Base-by-base conservation (phyloP, 75 land plant species). In the Larix kaempferi region DNA sequence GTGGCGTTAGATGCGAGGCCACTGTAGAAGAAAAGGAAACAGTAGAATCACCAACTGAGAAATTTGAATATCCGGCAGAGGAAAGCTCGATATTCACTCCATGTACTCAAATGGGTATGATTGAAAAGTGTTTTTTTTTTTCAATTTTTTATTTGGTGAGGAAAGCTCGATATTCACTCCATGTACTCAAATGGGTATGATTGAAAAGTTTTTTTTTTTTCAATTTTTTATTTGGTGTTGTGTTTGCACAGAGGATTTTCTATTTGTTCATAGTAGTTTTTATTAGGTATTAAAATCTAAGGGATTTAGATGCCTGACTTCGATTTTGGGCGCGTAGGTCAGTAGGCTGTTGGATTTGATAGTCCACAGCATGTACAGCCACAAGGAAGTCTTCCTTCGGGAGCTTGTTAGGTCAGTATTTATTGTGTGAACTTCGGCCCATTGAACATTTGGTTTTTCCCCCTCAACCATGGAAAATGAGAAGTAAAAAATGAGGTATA, bases 361-460 rank as follows among this genome's bases (percentile, higher is more conserved):
- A 35, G 99, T 96, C 21, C 91, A 96, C 79, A 96, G 99, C 80
- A 77, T 96, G 25, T 96, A 96, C 82, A 96, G 99, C 78, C 98
- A 96, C 87, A 94, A 95, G 84, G 99, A 96, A 82, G 95, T 96
- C 15, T 96, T 96, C 65, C 89, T 96, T 26, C 49, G 99, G 56
- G 99, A 96, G 85, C 99, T 96, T 57, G 95, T 96, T 57, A 96
- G 99, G 99, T 96, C 33, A 19, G 84, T 67, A 27, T 59, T 17
- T n/a, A n/a, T n/a, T n/a, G n/a, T n/a, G n/a, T n/a, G n/a, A n/a
- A n/a, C n/a, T n/a, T n/a, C n/a, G n/a, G n/a, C n/a, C n/a, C n/a
- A n/a, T n/a, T n/a, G n/a, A n/a, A n/a, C n/a, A n/a, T n/a, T n/a
- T n/a, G n/a, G n/a, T n/a, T n/a, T n/a, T n/a, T n/a, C n/a, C n/a